phyloP scores from a whole-genome alignment of 1,284 basidiomycete species.

The Baeospora myosura region DNA sequence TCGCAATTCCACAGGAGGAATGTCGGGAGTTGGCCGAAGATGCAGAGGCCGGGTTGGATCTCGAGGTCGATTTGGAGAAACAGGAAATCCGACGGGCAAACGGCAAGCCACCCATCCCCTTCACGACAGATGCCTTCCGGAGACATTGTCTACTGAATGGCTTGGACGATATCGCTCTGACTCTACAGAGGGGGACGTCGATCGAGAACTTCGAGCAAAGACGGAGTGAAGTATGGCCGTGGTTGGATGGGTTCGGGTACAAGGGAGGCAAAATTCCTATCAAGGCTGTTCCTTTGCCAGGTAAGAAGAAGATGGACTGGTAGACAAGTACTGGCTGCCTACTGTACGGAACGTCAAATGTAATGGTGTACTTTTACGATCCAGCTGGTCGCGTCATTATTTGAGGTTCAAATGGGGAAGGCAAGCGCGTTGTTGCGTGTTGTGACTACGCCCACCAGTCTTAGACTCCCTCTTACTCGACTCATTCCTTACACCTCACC shows the following conservation, averaged over 20 bases:
- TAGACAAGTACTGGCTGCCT: conserved; percentile 33
- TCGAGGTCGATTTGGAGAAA: conserved; percentile 89
- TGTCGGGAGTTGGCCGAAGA: conserved; percentile 76
- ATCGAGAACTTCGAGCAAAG: conserved; percentile 77
- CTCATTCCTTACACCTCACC: too few relatives aligned
- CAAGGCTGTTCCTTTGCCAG: conserved; percentile 32
- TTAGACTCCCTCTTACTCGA: too few relatives aligned
- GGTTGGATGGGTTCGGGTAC: conserved; percentile 92
- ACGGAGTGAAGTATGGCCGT: conserved; percentile 77
- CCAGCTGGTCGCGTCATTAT: too few relatives aligned
- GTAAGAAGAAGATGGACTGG: conserved; percentile 72
- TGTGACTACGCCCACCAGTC: too few relatives aligned
- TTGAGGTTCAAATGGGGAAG: too few relatives aligned
- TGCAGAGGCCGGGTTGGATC: conserved; percentile 71
- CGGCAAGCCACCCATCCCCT: conserved; percentile 67
- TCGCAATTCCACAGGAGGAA: conserved; percentile 70
- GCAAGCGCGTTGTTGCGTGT: too few relatives aligned
- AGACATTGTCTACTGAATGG: conserved; percentile 90
- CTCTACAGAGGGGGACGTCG: conserved; percentile 65
- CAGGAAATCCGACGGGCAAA: conserved; percentile 74
- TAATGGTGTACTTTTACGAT: too few relatives aligned
- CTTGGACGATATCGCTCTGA: conserved; percentile 89
- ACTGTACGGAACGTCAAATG: too few relatives aligned
- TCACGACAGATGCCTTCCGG: conserved; percentile 82
- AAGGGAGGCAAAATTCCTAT: conserved; percentile 68